Evolutionary conservation across 2,329 filamentous ascomycete species (phyloP).

Genomic region (Talaromyces sp.): DNA sequence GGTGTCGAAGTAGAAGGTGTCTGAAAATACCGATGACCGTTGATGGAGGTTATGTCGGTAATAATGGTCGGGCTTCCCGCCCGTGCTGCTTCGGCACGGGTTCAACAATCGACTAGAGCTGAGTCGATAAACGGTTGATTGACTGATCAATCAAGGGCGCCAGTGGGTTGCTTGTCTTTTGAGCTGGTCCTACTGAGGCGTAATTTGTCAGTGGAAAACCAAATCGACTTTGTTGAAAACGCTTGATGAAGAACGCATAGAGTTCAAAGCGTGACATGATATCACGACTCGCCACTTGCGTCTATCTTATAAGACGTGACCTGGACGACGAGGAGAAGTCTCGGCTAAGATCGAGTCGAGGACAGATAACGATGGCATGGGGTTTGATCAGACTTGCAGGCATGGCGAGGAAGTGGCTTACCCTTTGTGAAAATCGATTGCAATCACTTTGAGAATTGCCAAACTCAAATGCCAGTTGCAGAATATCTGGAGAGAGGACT

Average conservation of each 20-base stretch:
- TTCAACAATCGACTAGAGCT: slow-evolving; percentile 1
- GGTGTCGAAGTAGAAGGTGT: not conserved
- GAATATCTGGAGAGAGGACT: not conserved
- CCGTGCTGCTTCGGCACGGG: slow-evolving; percentile 25
- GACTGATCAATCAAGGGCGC: not conserved
- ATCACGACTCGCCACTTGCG: not conserved
- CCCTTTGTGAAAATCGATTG: not conserved
- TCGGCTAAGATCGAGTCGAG: not conserved
- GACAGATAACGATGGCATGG: not conserved
- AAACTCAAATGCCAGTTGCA: not conserved
- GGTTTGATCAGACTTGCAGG: not conserved
- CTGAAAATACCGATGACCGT: not conserved
- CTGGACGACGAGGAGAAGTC: not conserved
- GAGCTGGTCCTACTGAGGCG: not conserved
- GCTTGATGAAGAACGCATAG: not conserved
- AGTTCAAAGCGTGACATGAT: not conserved
- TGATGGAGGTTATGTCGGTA: not conserved
- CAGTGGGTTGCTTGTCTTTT: not conserved
- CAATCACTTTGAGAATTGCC: not conserved
- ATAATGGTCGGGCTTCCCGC: slow-evolving; percentile 31
- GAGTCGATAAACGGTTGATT: not conserved
- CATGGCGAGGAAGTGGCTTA: not conserved
- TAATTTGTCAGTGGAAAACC: not conserved
- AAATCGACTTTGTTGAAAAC: not conserved
- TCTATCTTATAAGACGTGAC: not conserved